Conservation (phyloP, 805 yeast species). For the Kazachstania africana region DNA sequence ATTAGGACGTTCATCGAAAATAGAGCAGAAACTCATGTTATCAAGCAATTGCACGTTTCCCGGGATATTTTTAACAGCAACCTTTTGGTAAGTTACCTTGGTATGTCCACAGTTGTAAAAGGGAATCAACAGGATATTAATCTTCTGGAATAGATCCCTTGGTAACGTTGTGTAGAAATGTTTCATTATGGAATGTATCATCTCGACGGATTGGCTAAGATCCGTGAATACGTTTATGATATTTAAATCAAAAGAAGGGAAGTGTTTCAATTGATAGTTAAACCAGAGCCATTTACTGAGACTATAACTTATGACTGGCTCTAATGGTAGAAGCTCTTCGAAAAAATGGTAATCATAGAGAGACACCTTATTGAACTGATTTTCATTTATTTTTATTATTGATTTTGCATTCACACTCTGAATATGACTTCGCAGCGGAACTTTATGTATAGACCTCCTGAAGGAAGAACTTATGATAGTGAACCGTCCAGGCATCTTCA, state of each 20-base stretch:
- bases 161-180: constrained; percentile 11
- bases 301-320: too few species aligned
- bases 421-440: too few species aligned
- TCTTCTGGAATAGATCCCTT: constrained; percentile 14
- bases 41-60: constrained; percentile 10
- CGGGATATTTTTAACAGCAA: constrained; percentile 9
- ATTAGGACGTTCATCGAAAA: constrained; percentile 6
- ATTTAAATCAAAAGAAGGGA: constrained; percentile 56
- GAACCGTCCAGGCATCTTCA: too few species aligned
- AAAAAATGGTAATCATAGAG: too few species aligned
- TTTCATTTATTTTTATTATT: too few species aligned
- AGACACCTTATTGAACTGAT: too few species aligned
- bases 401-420: too few species aligned
- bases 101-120: constrained; percentile 10
- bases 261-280: constrained; percentile 54
- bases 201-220: constrained; percentile 12
- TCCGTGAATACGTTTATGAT: constrained; percentile 20
- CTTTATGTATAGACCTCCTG: too few species aligned
- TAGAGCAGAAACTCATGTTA: constrained; percentile 8
- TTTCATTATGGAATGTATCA: constrained; percentile 11
- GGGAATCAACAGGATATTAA: constrained; percentile 19
- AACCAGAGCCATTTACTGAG: constrained; percentile 69
- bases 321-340: too few species aligned
- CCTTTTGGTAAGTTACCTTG: too few species aligned
- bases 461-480: too few species aligned